A percentile compares a stretch with the other conserved stretches of the same genome.
These are phyloP conservation scores for Sapria himalayana DNA, from an alignment of 345 rosid genomes.

Conservation along the genomic window DNA sequence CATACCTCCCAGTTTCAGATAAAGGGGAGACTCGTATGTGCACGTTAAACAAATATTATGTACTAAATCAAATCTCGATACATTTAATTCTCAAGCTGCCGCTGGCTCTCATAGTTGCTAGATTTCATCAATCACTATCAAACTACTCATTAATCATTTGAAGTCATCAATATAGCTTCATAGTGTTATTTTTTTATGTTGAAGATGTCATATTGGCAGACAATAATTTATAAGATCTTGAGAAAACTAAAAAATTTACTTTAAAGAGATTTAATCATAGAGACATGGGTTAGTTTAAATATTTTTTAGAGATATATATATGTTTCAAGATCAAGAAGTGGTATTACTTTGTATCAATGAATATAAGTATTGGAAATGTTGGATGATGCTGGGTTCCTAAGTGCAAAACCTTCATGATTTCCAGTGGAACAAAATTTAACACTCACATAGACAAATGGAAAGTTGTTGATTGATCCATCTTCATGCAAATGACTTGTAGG, in stretches of 20 bases:
- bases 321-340: not conserved
- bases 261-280: not conserved
- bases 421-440: constrained; percentile 1
- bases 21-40: not conserved
- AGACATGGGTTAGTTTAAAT: not conserved
- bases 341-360: not conserved
- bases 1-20: not conserved
- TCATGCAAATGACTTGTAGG: not conserved
- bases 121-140: not conserved
- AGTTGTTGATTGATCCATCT: not conserved
- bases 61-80: constrained; percentile 1
- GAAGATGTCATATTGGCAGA: constrained; percentile 3
- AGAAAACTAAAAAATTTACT: not conserved
- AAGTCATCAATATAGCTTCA: not conserved
- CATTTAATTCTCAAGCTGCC: constrained; percentile 2
- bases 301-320: constrained; percentile 2
- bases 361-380: not conserved
- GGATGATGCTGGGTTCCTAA: not conserved
- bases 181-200: not conserved
- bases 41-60: constrained; percentile 1
- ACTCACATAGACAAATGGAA: not conserved
- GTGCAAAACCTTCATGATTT: not conserved
- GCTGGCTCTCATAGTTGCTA: not conserved
- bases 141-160: not conserved
- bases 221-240: not conserved